Percentiles rank a stretch among this genome's conserved stretches.
phyloP scores from a whole-genome alignment of 2,329 filamentous ascomycete species.

The Colletotrichum eleusines region DNA sequence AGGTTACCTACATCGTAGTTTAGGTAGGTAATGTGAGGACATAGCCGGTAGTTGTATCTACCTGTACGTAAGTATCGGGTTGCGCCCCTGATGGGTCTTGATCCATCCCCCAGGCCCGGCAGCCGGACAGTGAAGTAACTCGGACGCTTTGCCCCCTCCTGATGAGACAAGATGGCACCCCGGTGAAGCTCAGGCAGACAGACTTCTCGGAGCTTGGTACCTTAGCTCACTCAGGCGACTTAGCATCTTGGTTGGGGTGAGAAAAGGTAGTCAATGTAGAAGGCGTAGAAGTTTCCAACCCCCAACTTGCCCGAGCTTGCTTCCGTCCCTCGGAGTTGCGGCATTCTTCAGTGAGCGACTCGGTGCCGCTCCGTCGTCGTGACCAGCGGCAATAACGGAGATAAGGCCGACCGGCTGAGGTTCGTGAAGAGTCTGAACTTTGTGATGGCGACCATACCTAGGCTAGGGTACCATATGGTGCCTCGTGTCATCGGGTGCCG shows the following conservation, averaged over 20 bases:
- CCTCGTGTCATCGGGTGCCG: background rate
- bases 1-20: too few species aligned
- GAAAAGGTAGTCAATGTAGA: background rate
- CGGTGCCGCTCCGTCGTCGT: conserved; percentile 12
- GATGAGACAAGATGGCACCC: conserved; percentile 18
- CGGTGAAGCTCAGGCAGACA: too few species aligned
- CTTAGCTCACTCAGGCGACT: too few species aligned
- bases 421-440: background rate
- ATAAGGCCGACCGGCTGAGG: conserved; percentile 3
- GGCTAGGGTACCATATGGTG: background rate
- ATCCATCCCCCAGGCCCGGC: conserved; percentile 13
- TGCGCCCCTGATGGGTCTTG: conserved; percentile 15
- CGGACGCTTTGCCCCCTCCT: conserved; percentile 16
- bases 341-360: background rate
- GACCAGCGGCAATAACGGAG: conserved; percentile 7
- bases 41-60: too few species aligned
- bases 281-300: background rate
- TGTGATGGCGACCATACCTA: background rate
- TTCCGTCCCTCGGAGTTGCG: conserved; percentile 1
- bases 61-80: too few species aligned
- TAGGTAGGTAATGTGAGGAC: too few species aligned
- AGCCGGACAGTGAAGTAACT: background rate
- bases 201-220: too few species aligned
- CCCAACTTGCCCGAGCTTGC: conserved; percentile 13
- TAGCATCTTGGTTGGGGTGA: too few species aligned